A percentile compares a stretch with the other conserved stretches of the same genome.
Evolutionary conservation across 371 early-diverging fungal genomes (phyloP).

Genomic region (Furculomyces boomerangus): DNA sequence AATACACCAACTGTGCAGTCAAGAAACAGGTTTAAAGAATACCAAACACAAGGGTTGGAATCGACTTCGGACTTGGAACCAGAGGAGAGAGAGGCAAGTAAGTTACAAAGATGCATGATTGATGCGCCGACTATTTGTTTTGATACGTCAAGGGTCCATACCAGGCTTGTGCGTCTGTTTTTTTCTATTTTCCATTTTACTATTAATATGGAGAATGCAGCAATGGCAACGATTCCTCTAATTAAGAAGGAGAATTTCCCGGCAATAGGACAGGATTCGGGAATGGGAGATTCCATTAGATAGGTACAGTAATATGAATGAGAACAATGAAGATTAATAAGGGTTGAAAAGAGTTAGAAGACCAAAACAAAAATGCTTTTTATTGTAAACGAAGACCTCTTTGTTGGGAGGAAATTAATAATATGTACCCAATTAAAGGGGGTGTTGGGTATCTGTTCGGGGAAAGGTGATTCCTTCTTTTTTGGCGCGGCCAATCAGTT

Average conservation of each 20-base stretch:
- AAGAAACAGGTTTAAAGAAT: constrained; percentile 21
- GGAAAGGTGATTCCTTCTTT: no score
- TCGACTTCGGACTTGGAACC: constrained; percentile 5
- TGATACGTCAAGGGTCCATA: constrained; percentile 24
- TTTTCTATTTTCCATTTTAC: constrained; percentile 24
- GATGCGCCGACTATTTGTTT: constrained; percentile 22
- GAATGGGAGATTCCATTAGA: no score
- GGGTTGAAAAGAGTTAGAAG: no score
- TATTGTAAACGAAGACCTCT: no score
- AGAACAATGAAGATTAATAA: no score
- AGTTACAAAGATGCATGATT: constrained; percentile 24
- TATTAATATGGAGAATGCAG: constrained; percentile 25
- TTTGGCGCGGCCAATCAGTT: no score
- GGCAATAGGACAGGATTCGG: constrained; percentile 21
- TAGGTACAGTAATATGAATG: no score
- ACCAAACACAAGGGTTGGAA: constrained; percentile 26
- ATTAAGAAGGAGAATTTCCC: constrained; percentile 22
- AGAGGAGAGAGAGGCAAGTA: constrained; percentile 17
- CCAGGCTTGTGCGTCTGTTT: constrained; percentile 17
- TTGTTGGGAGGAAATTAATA: no score
- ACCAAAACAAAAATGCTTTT: no score
- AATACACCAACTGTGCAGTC: constrained; percentile 24
- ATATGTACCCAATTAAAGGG: no score
- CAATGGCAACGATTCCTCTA: constrained; percentile 20
- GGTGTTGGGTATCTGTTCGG: no score